These are phyloP conservation scores for Trypanosoma conorhini DNA, from an alignment of 208 protist species.

Conservation along the genomic window DNA sequence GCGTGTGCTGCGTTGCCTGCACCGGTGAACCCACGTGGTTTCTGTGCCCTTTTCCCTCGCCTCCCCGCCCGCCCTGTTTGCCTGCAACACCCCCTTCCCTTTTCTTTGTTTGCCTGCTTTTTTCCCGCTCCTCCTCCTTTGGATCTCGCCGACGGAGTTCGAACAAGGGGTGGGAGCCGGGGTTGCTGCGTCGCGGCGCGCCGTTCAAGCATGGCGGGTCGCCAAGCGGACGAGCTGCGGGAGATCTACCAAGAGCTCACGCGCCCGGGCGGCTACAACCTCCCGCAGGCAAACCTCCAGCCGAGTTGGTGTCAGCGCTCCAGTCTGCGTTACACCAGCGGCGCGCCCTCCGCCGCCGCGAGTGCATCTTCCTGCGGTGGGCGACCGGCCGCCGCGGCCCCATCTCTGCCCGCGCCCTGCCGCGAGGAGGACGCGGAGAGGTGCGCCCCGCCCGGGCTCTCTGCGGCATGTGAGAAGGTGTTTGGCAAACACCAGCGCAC, in stretches of 20 bases:
- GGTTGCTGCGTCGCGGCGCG: not conserved
- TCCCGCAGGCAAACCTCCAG: not conserved
- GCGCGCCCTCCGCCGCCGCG: too few relatives aligned
- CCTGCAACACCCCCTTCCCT: too few relatives aligned
- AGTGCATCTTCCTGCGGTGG: not conserved
- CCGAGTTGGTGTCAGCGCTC: not conserved
- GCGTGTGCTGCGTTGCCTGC: too few relatives aligned
- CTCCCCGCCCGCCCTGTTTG: not conserved
- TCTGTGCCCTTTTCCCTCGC: not conserved
- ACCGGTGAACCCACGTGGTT: not conserved
- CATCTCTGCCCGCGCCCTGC: not conserved
- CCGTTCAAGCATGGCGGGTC: not conserved
- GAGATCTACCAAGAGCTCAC: constrained; percentile 10
- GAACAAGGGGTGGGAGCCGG: too few relatives aligned
- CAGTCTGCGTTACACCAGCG: not conserved
- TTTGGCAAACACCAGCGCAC: not conserved
- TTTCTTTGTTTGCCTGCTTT: constrained; percentile 1
- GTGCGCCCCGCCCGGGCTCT: too few relatives aligned
- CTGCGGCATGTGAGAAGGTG: not conserved
- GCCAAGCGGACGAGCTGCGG: constrained; percentile 6
- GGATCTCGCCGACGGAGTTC: not conserved
- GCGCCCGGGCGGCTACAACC: not conserved
- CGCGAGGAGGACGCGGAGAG: too few relatives aligned
- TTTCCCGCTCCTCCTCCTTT: constrained; percentile 2
- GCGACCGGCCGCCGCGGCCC: not conserved